A percentile compares a stretch with the other conserved stretches of the same genome.
phyloP scores from a whole-genome alignment of 2,329 filamentous ascomycete species.

The Plectosphaerella cucumerina region DNA sequence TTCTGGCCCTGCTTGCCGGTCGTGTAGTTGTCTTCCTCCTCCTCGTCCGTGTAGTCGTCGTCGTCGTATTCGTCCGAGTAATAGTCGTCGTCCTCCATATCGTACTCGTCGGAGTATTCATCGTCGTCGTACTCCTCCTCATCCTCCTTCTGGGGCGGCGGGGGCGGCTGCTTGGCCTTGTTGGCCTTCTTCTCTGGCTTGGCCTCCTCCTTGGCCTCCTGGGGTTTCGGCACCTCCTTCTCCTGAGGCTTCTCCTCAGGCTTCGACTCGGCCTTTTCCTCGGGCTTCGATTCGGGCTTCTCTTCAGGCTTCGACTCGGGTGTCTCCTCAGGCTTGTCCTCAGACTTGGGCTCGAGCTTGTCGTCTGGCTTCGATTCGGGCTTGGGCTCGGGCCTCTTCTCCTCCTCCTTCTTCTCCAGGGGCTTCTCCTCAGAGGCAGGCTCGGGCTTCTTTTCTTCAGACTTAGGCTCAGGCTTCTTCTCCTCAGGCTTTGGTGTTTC shows the following conservation, averaged over 20 bases:
- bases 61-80: too few relatives aligned
- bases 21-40: too few relatives aligned
- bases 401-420: conserved; percentile 5
- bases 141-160: too few relatives aligned
- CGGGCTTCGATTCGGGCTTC: conserved; percentile 3
- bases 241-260: conserved; percentile 2
- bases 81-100: too few relatives aligned
- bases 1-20: too few relatives aligned
- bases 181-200: neutral
- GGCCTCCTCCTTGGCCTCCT: conserved; percentile 2
- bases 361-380: conserved; percentile 7
- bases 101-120: too few relatives aligned
- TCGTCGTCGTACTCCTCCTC: too few relatives aligned
- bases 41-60: too few relatives aligned
- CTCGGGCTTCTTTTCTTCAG: conserved; percentile 1
- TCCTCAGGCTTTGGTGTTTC: neutral
- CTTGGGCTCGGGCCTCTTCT: conserved; percentile 1
- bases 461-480: conserved; percentile 1
- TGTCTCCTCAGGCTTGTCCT: conserved; percentile 7
- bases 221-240: conserved; percentile 12
- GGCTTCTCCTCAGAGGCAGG: conserved; percentile 2
- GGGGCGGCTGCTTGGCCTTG: too few relatives aligned
- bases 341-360: conserved; percentile 9
- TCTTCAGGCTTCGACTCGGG: conserved; percentile 5
- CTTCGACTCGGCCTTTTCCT: conserved; percentile 13